Evolutionary conservation across 1,284 basidiomycete species (phyloP).

Genomic region (Phellopilus nigrolimitatus): DNA sequence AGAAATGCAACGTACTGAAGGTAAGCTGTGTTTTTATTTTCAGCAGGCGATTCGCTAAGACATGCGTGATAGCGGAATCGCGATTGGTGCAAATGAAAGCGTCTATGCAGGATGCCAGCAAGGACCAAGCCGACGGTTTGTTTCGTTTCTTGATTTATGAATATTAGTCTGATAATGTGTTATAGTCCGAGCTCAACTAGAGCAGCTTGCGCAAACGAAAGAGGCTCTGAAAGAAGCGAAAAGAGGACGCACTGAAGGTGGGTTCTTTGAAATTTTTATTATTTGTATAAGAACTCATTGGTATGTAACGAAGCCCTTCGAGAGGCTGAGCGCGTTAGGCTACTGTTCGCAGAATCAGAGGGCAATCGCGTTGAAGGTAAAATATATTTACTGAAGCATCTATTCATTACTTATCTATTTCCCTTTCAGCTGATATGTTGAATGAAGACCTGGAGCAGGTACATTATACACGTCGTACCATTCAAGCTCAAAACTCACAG

Average conservation of each 20-base stretch:
- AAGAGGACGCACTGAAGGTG: slow-evolving; percentile 8
- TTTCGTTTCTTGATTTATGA: not conserved
- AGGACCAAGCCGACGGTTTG: not conserved
- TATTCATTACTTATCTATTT: not conserved
- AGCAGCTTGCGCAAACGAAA: slow-evolving; percentile 1
- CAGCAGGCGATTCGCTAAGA: not conserved
- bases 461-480: not conserved
- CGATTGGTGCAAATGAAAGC: not conserved
- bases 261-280: not conserved
- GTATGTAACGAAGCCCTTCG: slow-evolving; percentile 3
- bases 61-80: not conserved
- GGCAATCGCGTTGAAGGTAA: slow-evolving; percentile 13
- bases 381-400: not conserved
- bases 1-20: not conserved
- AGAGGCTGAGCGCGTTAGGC: slow-evolving; percentile 10
- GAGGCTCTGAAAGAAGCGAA: slow-evolving; percentile 7
- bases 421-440: slow-evolving; percentile 1
- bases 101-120: not conserved
- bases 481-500: not conserved
- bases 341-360: slow-evolving; percentile 15
- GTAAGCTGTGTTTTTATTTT: not conserved
- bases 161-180: not conserved
- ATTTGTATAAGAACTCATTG: not conserved
- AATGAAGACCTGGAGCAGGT: slow-evolving; percentile 14
- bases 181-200: not conserved